phyloP scores from a whole-genome alignment of 2,329 filamentous ascomycete genomes.

The Plectosphaerella plurivora region DNA sequence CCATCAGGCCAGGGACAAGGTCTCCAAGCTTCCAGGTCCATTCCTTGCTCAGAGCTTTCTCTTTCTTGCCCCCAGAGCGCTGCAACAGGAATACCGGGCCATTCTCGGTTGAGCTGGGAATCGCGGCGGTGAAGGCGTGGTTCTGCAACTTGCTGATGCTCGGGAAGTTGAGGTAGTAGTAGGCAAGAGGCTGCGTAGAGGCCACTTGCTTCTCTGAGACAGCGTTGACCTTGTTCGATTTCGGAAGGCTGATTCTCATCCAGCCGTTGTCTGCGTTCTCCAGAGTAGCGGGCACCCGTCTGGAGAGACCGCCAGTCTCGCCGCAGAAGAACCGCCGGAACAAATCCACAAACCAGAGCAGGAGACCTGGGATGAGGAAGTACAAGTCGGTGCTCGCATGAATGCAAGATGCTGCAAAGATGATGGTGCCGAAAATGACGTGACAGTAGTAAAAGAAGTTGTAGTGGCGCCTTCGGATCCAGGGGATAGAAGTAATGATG shows the following conservation, averaged over 20 bases:
- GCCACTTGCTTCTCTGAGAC: background rate
- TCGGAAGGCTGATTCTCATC: background rate
- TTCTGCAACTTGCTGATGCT: constrained; percentile 8
- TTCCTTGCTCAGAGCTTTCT: constrained; percentile 2
- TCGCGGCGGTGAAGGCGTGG: constrained; percentile 12
- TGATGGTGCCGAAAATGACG: constrained; percentile 3
- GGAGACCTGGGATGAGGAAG: constrained; percentile 9
- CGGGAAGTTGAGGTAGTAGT: constrained; percentile 8
- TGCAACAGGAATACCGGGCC: constrained; percentile 7
- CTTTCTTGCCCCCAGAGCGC: background rate
- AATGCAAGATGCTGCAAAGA: constrained; percentile 5
- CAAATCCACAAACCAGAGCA: constrained; percentile 9
- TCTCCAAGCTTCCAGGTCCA: constrained; percentile 8
- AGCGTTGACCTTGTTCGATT: background rate
- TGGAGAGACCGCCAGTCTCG: background rate
- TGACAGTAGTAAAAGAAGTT: constrained; percentile 13
- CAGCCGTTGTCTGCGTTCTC: constrained; percentile 2
- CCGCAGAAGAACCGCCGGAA: constrained; percentile 7
- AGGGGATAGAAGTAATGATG: constrained; percentile 7
- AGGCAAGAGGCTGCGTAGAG: background rate
- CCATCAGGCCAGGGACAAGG: background rate
- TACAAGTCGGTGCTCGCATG: constrained; percentile 14
- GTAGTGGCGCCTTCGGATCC: constrained; percentile 9
- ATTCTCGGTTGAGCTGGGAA: background rate
- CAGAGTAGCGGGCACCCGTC: constrained; percentile 1